A percentile compares a stretch with the other conserved stretches of the same genome.
phyloP scores from a whole-genome alignment of 345 rosid genomes.

The Nasturtium officinale region DNA sequence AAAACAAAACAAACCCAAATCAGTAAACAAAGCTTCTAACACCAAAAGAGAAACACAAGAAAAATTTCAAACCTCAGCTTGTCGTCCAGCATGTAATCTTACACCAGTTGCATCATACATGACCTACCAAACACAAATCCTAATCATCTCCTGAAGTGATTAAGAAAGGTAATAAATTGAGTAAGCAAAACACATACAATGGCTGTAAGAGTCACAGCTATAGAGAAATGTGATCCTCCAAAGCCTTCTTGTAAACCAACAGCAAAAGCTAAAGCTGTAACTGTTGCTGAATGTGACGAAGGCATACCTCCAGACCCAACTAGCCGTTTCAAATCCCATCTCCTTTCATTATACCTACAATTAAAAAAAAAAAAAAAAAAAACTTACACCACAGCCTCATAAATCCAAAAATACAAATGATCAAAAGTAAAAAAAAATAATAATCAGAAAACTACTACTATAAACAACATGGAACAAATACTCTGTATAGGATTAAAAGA shows the following conservation, averaged over 20 bases:
- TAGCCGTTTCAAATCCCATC: slow-evolving; percentile 73
- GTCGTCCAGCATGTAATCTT: slow-evolving; percentile 87
- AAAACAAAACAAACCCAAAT: slow-evolving; percentile 4
- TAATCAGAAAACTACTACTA: background rate
- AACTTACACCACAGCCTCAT: slow-evolving; percentile 45
- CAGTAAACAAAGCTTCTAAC: background rate
- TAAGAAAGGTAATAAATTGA: background rate
- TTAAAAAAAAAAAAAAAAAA: background rate
- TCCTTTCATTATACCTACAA: slow-evolving; percentile 69
- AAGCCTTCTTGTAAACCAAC: slow-evolving; percentile 76
- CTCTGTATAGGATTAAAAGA: background rate
- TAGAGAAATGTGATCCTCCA: slow-evolving; percentile 65
- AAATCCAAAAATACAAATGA: slow-evolving; percentile 39
- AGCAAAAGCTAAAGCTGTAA: slow-evolving; percentile 69
- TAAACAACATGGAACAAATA: background rate
- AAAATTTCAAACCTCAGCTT: slow-evolving; percentile 71
- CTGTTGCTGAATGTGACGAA: slow-evolving; percentile 89
- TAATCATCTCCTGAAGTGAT: slow-evolving; percentile 2
- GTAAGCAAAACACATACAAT: slow-evolving; percentile 54
- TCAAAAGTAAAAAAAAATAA: background rate
- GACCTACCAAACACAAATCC: slow-evolving; percentile 51
- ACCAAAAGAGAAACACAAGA: background rate
- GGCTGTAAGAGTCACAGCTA: slow-evolving; percentile 63
- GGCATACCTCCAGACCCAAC: slow-evolving; percentile 97
- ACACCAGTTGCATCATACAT: slow-evolving; percentile 94